phyloP scores from a whole-genome alignment of 1,284 basidiomycete species.

The Lentinus polychrous region DNA sequence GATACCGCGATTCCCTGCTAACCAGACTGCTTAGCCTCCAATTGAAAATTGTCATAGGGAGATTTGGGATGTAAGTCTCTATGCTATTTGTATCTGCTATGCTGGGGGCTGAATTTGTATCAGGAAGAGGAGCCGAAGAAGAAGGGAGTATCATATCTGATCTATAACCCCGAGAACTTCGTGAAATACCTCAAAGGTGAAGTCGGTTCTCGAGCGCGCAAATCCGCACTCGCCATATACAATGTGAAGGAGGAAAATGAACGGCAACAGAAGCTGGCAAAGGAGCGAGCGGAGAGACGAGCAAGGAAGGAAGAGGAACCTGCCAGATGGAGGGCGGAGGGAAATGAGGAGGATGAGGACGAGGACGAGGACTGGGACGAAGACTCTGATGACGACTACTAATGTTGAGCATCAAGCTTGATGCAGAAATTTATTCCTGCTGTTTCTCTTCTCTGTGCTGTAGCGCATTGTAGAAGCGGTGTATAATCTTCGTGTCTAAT shows the following conservation, averaged over 20 bases:
- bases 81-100: not conserved
- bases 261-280: too few relatives aligned
- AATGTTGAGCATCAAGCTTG: too few relatives aligned
- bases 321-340: not conserved
- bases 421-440: too few relatives aligned
- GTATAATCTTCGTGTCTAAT: too few relatives aligned
- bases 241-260: constrained; percentile 2
- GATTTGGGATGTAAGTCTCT: constrained; percentile 2
- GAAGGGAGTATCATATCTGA: constrained; percentile 5
- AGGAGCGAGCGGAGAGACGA: not conserved
- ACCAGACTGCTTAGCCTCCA: constrained; percentile 4
- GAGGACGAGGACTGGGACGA: not conserved
- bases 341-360: constrained; percentile 2
- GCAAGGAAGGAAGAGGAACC: not conserved
- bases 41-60: constrained; percentile 7
- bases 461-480: too few relatives aligned
- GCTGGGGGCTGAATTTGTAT: not conserved
- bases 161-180: constrained; percentile 9
- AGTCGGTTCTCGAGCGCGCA: constrained; percentile 10
- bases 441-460: too few relatives aligned
- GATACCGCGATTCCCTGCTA: too few relatives aligned
- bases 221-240: constrained; percentile 13
- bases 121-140: constrained; percentile 12
- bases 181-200: constrained; percentile 13
- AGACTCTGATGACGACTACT: too few relatives aligned